phyloP scores from a whole-genome alignment of 1,284 basidiomycete genomes.

The Microbotryum violaceum region DNA sequence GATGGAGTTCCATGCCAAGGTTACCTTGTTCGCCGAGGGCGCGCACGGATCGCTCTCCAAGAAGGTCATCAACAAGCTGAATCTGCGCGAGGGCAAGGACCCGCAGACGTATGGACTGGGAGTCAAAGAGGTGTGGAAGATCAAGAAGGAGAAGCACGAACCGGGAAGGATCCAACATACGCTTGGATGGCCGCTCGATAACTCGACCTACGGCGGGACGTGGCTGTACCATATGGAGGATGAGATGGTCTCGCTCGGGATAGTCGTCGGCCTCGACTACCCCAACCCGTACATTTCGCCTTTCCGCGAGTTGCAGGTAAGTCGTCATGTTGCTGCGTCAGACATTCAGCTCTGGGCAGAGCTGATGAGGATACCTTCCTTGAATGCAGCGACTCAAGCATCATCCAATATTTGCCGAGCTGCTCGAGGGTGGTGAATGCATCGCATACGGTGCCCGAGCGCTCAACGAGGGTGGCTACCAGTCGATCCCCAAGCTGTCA shows the following conservation, averaged over 20 bases:
- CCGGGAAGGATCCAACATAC: slow-evolving; percentile 88
- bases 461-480: slow-evolving; percentile 89
- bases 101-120: slow-evolving; percentile 96
- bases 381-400: slow-evolving; percentile 86
- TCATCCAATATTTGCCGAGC: slow-evolving; percentile 78
- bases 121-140: slow-evolving; percentile 95
- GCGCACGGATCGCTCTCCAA: slow-evolving; percentile 90
- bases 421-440: slow-evolving; percentile 69
- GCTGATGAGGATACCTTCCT: background rate
- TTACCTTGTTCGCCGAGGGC: slow-evolving; percentile 92
- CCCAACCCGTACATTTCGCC: slow-evolving; percentile 88
- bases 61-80: slow-evolving; percentile 67
- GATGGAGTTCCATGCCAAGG: slow-evolving; percentile 91
- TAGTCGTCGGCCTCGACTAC: slow-evolving; percentile 93
- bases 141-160: slow-evolving; percentile 65
- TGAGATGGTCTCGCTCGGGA: slow-evolving; percentile 79
- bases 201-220: slow-evolving; percentile 82
- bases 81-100: slow-evolving; percentile 67
- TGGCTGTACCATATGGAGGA: slow-evolving; percentile 96
- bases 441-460: slow-evolving; percentile 86
- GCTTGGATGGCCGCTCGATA: slow-evolving; percentile 85
- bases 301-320: slow-evolving; percentile 83
- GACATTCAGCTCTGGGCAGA: background rate
- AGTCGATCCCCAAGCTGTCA: slow-evolving; percentile 81
- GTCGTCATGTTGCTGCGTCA: slow-evolving; percentile 23